Base-by-base conservation (phyloP, 257 asterid species). In the Dorcoceras hygrometricum region DNA sequence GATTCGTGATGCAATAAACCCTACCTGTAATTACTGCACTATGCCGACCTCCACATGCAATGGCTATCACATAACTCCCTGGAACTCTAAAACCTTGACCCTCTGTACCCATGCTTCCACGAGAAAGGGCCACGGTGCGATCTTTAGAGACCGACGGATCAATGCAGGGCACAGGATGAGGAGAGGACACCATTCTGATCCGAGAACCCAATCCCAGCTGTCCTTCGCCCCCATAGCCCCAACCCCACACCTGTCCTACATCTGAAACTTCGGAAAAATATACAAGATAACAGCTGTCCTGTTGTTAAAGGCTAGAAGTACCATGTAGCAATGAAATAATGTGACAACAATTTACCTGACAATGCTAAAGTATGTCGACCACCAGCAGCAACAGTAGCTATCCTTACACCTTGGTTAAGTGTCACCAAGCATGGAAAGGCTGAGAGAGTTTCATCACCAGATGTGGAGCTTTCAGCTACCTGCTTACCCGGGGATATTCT, bases 221-320 rank as follows among this genome's bases (percentile, higher is more conserved):
- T 57, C 99, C 99, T 71, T 89, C 99, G 68, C 99, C 99, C 66
- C 99, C 99, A 73, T 94, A 89, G 73, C 99, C 99, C 99, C 99
- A 94, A 75, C 98, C 93, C 98, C 98, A 94, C 70, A 94, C 98
- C 83, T 90, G 98, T 75, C 99, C 99, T 61, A 79, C 71, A 85
- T 94, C 99, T 90, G 84, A 68, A 86, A 80, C 79, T 82, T 78
- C 27, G 73, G 63, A 75, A 62, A 71, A 73, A 67, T 12, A 67
- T 60, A 65, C 25, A 71, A 28, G 70, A 76, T 71, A 75, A 68
- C 63, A 69, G 59, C 68, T 65, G 31, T 55, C 70, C 72, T 65
- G 67, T 67, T 65, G 64, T 74, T 10, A 51, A 65, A 32, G 23
- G 39, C 60, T 65, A 28, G 32, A 68, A 65, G 62, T 43, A 27